Evolutionary conservation across 2,329 filamentous ascomycete species (phyloP), one percentile per base, ranked within the genome.

Genomic region (Dryadomyces sulphureus): DNA sequence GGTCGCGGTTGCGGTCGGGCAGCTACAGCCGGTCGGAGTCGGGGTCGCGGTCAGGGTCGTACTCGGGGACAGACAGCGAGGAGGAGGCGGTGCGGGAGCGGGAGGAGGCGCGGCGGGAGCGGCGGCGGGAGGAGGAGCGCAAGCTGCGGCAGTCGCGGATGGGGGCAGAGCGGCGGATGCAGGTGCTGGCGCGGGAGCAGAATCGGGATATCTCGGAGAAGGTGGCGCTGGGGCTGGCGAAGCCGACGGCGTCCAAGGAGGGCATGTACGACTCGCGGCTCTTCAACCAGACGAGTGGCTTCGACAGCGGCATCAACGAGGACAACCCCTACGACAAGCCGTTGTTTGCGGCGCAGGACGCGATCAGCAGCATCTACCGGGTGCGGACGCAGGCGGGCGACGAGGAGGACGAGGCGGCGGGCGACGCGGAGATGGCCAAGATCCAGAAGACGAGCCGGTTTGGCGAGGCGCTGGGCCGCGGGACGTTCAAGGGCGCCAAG

Each of bases 281-380:
- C 25, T 98, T 98, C 66, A 95, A 96, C 65, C 87, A 94, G 65
- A 83, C 80, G 6, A 89, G 84, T 55, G 92, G 92, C 0, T 93
- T 98, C 60, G 82, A 88, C 54, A 76, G 80, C 45, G 92, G 90
- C 0, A 88, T 95, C 72, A 98, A 98, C 62, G 92, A 98, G 62
- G 92, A 98, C 62, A 92, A 98, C 59, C 79, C 81, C 0, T 98
- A 96, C 66, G 92, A 96, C 62, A 96, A 96, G 65, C 92, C 92
- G 19, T 69, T 98, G 7, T 98, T 98, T 60, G 89, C 89, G 1
- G 90, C 92, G 14, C 88, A 95, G 60, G 90, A 96, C 59, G 90
- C 87, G 8, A 87, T 95, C 56, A 92, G 78, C 65, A 90, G 81
- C 61, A 96, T 98, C 54, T 98, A 98, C 64, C 76, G 88, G 30